Conservation (phyloP, 2,329 filamentous ascomycete species). For the Bertia moriformis region DNA sequence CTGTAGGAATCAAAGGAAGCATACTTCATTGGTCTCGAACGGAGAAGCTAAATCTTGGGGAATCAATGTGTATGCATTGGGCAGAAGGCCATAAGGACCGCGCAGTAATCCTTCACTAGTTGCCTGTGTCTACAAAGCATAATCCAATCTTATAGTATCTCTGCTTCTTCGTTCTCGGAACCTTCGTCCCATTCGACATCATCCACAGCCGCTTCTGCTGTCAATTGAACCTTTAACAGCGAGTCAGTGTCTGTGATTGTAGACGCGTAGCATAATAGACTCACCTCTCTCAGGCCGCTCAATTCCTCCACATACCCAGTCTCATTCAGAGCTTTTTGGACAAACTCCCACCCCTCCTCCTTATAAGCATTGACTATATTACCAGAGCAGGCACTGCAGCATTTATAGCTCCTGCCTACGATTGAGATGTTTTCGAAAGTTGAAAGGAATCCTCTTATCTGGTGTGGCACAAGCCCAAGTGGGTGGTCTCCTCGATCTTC, state of each 20-base stretch:
- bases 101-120: too few species aligned
- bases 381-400: slow-evolving; percentile 47
- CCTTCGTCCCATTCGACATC: slow-evolving; percentile 27
- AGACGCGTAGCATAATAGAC: too few species aligned
- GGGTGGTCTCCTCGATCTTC: slow-evolving; percentile 24
- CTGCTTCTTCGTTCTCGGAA: slow-evolving; percentile 9
- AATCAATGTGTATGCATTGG: slow-evolving; percentile 14
- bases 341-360: slow-evolving; percentile 42
- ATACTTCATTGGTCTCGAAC: slow-evolving; percentile 67
- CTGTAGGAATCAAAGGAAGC: slow-evolving; percentile 66
- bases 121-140: neutral
- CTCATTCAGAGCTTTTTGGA: slow-evolving; percentile 42
- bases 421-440: slow-evolving; percentile 43
- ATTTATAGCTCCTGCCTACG: slow-evolving; percentile 39
- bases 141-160: slow-evolving; percentile 9
- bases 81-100: too few species aligned
- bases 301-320: slow-evolving; percentile 48
- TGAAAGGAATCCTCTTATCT: slow-evolving; percentile 46
- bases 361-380: slow-evolving; percentile 35
- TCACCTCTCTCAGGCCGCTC: slow-evolving; percentile 42
- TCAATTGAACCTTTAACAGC: slow-evolving; percentile 21
- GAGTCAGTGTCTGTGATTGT: too few species aligned
- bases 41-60: slow-evolving; percentile 34
- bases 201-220: slow-evolving; percentile 24
- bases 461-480: slow-evolving; percentile 40